Evolutionary conservation across 1,284 basidiomycete genomes (phyloP), one percentile per base, ranked within the genome.

Genomic region (Vanrija pseudolonga): DNA sequence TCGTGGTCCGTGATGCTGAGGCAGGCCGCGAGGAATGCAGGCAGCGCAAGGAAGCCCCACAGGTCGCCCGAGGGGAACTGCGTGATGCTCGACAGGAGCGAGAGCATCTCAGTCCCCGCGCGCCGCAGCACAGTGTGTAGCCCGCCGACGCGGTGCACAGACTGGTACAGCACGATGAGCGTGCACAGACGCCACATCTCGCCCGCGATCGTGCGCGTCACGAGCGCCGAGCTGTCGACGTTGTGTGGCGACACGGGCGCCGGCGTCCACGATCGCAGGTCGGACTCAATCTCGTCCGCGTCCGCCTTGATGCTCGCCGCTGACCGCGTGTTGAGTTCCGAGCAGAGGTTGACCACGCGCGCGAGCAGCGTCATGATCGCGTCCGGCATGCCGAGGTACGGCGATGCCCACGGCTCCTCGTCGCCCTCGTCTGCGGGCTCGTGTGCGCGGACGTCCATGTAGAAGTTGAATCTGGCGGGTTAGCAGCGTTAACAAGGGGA

Each of bases 341-440:
- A 60, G 47, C 60, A 62, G 7, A 67, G 56, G 48, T 69, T 69
- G 54, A 63, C 59, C 22, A 69, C 53, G 22, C 62, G 59, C 0
- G 64, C 63, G 9, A 69, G 59, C 20, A 69, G 56, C 18, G 66
- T 59, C 41, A 65, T 56, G 32, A 69, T 65, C 11, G 57, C 44
- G 40, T 68, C 64, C 5, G 66, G 66, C 3, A 69, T 50, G 19
- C 67, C 66, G 9, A 69, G 66, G 39, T 69, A 67, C 3, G 64
- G 54, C 12, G 63, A 60, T 12, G 32, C 32, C 63, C 65, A 67
- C 7, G 60, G 50, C 40, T 62, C 64, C 17, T 64, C 66, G 28
- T 62, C 57, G 5, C 20, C n/a, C 11, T 38, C 24, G 40, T 51
- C 23, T 20, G 51, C 51, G 4, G 37, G 22, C 15, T 49, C 51